phyloP scores from a whole-genome alignment of 805 yeast species.

The Metschnikowia vanudenii region DNA sequence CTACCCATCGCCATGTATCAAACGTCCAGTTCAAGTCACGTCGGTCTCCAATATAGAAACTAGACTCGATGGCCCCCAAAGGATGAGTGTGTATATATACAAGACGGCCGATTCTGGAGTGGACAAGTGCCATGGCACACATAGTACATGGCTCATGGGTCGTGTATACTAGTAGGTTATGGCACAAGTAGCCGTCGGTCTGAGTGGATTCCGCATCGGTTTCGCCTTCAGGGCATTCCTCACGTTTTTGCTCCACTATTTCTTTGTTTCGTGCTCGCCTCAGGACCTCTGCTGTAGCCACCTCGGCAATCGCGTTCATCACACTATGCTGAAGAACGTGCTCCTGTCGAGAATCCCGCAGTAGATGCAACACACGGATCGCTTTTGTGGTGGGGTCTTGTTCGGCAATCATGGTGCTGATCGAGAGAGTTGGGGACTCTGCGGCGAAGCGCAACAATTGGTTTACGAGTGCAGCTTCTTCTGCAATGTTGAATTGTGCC shows the following conservation, averaged over 20 bases:
- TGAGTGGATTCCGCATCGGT: too few species aligned
- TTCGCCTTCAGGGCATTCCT: too few species aligned
- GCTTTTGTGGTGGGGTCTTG: constrained; percentile 37
- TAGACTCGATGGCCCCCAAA: constrained; percentile 54
- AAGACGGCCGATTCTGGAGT: constrained; percentile 75
- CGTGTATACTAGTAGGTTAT: constrained; percentile 73
- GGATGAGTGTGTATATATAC: constrained; percentile 53
- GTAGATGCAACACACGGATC: constrained; percentile 33
- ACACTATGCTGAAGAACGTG: constrained; percentile 72
- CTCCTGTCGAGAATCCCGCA: constrained; percentile 37
- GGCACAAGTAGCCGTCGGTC: constrained; percentile 59
- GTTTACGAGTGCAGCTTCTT: constrained; percentile 33
- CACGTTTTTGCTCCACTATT: too few species aligned
- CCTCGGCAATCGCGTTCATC: constrained; percentile 64
- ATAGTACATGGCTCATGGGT: constrained; percentile 96
- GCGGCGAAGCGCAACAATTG: constrained; percentile 11
- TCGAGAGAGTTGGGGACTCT: constrained; percentile 33
- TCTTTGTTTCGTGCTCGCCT: constrained; percentile 27
- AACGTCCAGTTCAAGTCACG: constrained; percentile 82
- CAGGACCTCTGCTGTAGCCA: constrained; percentile 55
- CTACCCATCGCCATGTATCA: constrained; percentile 76
- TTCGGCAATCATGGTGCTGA: constrained; percentile 64
- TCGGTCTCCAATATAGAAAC: constrained; percentile 73
- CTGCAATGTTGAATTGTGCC: constrained; percentile 46
- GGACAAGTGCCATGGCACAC: constrained; percentile 96